Conservation (phyloP, 2,329 filamentous ascomycete species). For the Alternaria gansuensis region DNA sequence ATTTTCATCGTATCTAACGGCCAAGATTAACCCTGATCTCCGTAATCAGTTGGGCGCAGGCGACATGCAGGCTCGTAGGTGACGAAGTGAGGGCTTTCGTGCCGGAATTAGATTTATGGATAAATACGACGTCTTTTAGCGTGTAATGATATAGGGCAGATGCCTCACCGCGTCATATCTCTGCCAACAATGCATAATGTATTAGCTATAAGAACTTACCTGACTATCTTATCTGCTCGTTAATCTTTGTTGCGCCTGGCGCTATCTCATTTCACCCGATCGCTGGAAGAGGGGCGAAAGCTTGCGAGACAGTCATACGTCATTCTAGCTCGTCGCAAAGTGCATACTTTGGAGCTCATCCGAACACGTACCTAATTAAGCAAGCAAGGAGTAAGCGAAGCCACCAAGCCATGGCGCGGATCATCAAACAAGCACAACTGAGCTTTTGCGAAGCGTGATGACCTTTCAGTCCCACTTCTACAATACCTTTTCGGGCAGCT, state of each 20-base stretch:
- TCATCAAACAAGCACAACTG: slow-evolving; percentile 12
- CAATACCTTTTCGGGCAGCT: background rate
- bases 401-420: slow-evolving; percentile 1
- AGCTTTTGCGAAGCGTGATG: slow-evolving; percentile 11
- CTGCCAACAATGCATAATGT: slow-evolving; percentile 11
- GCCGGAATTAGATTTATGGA: slow-evolving; percentile 8
- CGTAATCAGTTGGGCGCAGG: slow-evolving; percentile 22
- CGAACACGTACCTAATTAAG: background rate
- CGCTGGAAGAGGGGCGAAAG: background rate
- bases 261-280: background rate
- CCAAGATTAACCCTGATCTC: slow-evolving; percentile 40
- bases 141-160: slow-evolving; percentile 8
- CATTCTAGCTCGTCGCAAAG: background rate
- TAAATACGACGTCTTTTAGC: slow-evolving; percentile 6
- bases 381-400: background rate
- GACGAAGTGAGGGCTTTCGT: background rate
- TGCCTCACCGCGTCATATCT: slow-evolving; percentile 4
- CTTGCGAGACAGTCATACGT: background rate
- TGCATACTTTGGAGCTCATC: slow-evolving; percentile 2
- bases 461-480: background rate
- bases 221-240: background rate
- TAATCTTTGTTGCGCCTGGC: background rate
- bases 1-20: slow-evolving; percentile 38
- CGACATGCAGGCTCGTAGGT: slow-evolving; percentile 3
- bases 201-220: background rate